Evolutionary conservation across 148 eudicot species (phyloP).

Genomic region (Vaccinium macrocarpon): DNA sequence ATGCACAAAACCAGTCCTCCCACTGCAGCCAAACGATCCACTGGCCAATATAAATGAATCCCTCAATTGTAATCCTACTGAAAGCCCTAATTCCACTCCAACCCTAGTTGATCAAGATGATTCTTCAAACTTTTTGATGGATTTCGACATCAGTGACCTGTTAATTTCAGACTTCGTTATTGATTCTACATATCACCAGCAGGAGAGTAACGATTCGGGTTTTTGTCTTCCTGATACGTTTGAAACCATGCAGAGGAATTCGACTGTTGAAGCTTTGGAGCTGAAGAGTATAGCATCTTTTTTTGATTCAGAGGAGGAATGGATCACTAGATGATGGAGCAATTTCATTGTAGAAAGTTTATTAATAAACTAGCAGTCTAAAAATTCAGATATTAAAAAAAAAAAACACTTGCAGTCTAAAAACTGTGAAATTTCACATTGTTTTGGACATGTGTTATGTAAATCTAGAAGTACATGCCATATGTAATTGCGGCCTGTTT

Average conservation of each 20-base stretch:
- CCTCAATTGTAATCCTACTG: background rate
- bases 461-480: too few species aligned
- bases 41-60: background rate
- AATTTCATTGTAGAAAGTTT: background rate
- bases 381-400: background rate
- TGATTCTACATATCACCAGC: background rate
- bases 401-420: too few species aligned
- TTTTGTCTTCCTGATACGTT: background rate
- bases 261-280: background rate
- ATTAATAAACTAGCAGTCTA: background rate
- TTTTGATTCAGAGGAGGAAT: background rate
- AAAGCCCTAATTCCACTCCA: background rate
- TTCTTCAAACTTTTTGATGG: background rate
- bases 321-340: background rate
- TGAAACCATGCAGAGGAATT: background rate
- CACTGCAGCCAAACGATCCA: background rate
- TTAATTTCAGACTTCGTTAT: background rate
- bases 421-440: too few species aligned
- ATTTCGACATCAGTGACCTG: background rate
- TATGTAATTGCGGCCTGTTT: too few species aligned
- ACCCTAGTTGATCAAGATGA: background rate
- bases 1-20: slow-evolving; percentile 3
- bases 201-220: background rate
- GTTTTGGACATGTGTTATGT: too few species aligned
- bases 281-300: background rate